phyloP scores from a whole-genome alignment of 129 eudicot species.

The Tagetes patula region DNA sequence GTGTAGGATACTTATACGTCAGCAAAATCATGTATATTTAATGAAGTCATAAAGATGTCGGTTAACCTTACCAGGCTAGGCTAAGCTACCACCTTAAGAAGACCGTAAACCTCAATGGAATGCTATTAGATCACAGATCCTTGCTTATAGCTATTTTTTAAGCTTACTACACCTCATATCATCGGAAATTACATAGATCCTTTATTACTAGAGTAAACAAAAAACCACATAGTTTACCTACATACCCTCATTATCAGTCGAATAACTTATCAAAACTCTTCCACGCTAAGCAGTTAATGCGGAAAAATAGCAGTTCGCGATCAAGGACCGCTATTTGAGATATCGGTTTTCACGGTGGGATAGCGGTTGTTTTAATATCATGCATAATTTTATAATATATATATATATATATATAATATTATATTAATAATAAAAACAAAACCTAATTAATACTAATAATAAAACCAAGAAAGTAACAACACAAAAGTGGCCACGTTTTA shows the following conservation, averaged over 20 bases:
- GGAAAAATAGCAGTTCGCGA: too few species aligned
- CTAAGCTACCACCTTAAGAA: slow-evolving; percentile 11
- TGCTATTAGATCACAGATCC: neutral
- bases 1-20: slow-evolving; percentile 1
- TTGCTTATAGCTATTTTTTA: slow-evolving; percentile 4
- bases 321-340: too few species aligned
- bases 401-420: too few species aligned
- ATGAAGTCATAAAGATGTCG: slow-evolving; percentile 7
- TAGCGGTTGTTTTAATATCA: too few species aligned
- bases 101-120: slow-evolving; percentile 17
- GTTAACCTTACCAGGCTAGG: slow-evolving; percentile 18
- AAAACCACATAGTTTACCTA: slow-evolving; percentile 1
- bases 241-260: neutral
- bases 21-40: slow-evolving; percentile 1
- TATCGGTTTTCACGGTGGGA: too few species aligned
- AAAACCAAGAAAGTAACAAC: too few species aligned
- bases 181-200: neutral
- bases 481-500: too few species aligned
- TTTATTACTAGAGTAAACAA: neutral
- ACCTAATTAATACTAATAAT: too few species aligned
- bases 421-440: too few species aligned
- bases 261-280: neutral
- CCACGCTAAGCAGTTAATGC: too few species aligned
- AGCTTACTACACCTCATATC: slow-evolving; percentile 1
- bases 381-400: too few species aligned